phyloP scores from a whole-genome alignment of 1,284 basidiomycete species.

The Malassezia sp. region DNA sequence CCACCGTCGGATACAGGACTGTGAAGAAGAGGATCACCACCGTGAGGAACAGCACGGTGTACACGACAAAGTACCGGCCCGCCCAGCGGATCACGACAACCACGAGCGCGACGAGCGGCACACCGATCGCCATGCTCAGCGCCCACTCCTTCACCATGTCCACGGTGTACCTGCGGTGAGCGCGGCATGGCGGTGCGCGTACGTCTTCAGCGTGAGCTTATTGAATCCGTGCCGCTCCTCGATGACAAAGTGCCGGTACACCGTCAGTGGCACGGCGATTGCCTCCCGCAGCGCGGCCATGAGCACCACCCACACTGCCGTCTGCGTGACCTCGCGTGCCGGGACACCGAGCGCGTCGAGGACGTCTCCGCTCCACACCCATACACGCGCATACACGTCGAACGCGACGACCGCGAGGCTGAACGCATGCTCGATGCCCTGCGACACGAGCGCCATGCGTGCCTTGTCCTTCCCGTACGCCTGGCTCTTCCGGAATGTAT shows the following conservation, averaged over 20 bases:
- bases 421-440: conserved; percentile 61
- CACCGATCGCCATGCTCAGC: conserved; percentile 64
- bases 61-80: conserved; percentile 51
- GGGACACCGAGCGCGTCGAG: conserved; percentile 14
- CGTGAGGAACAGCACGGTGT: conserved; percentile 37
- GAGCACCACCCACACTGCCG: conserved; percentile 58
- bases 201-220: conserved; percentile 65
- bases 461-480: conserved; percentile 83
- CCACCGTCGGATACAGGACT: conserved; percentile 55
- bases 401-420: conserved; percentile 63
- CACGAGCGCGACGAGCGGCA: conserved; percentile 75
- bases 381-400: conserved; percentile 69
- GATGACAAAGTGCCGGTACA: conserved; percentile 82
- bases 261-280: conserved; percentile 57
- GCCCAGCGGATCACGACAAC: conserved; percentile 85
- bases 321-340: conserved; percentile 61
- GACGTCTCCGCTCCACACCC: conserved; percentile 56
- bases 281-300: conserved; percentile 44
- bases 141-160: conserved; percentile 72
- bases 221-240: conserved; percentile 96
- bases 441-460: conserved; percentile 64
- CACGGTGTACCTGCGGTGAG: too few species aligned
- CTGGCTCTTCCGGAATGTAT: conserved; percentile 78
- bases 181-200: too few species aligned
- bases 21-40: conserved; percentile 61